A percentile compares a stretch with the other conserved stretches of the same genome.
Evolutionary conservation across 78 protist genomes (phyloP).

Genomic region (Dictyostelium brefeldianum): DNA sequence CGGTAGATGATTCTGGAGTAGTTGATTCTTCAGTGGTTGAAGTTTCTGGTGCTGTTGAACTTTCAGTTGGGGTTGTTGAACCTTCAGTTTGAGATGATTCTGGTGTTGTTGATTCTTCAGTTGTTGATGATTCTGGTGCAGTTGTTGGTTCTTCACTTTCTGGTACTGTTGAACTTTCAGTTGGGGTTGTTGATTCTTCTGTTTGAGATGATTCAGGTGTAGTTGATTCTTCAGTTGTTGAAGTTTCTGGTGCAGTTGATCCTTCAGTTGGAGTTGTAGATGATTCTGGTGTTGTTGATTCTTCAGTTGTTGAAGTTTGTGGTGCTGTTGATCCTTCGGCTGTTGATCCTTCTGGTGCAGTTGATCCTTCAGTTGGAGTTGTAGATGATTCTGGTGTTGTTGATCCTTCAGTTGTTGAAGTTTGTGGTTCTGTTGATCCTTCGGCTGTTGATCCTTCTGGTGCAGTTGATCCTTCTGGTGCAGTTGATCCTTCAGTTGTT

Average conservation of each 20-base stretch:
- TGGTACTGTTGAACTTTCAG: neutral
- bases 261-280: neutral
- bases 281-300: neutral
- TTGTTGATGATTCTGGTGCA: neutral
- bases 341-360: neutral
- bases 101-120: neutral
- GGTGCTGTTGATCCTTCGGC: neutral
- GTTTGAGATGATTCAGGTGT: neutral
- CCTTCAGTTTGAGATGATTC: neutral
- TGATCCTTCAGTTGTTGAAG: neutral
- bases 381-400: neutral
- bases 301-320: neutral
- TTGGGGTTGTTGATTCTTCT: no score
- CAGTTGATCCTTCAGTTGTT: neutral
- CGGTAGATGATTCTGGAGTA: neutral
- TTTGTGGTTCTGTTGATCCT: constrained; percentile 8
- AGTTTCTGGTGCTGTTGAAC: neutral
- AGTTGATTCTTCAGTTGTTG: neutral
- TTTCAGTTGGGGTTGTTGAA: neutral
- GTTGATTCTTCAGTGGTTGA: neutral
- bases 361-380: neutral
- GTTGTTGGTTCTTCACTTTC: neutral
- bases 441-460: neutral
- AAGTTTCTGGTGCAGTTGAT: neutral
- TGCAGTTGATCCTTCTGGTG: neutral